Evolutionary conservation across 148 eudicot genomes (phyloP).

Genomic region (Amaranthus palmeri): DNA sequence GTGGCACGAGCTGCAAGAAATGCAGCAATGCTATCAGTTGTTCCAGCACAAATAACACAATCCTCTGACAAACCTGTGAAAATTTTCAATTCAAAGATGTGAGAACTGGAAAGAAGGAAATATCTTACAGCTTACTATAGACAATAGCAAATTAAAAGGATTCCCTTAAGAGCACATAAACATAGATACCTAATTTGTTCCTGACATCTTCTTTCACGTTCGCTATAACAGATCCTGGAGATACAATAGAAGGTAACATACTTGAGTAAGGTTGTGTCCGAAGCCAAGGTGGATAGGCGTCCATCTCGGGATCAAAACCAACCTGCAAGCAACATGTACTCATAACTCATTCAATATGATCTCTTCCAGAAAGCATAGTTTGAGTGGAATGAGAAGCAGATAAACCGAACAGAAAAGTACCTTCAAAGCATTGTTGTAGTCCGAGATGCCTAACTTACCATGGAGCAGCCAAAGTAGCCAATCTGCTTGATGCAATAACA

Average conservation of each 20-base stretch:
- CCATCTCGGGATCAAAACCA: slow-evolving; percentile 89
- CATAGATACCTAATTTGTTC: slow-evolving; percentile 46
- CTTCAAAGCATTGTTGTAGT: slow-evolving; percentile 96
- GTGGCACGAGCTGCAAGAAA: slow-evolving; percentile 93
- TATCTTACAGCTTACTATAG: neutral
- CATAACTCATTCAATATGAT: neutral
- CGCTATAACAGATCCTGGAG: slow-evolving; percentile 80
- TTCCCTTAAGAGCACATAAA: neutral
- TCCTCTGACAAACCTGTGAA: slow-evolving; percentile 71
- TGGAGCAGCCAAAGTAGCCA: slow-evolving; percentile 97
- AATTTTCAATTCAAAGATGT: slow-evolving; percentile 8
- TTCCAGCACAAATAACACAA: slow-evolving; percentile 83
- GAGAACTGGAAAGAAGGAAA: neutral
- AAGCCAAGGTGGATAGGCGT: slow-evolving; percentile 84
- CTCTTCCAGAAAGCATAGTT: neutral
- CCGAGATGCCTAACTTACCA: slow-evolving; percentile 89
- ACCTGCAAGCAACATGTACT: slow-evolving; percentile 38
- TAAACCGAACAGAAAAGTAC: slow-evolving; percentile 22
- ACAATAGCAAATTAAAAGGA: neutral
- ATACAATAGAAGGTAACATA: slow-evolving; percentile 58
- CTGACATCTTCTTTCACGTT: slow-evolving; percentile 55
- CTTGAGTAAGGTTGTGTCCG: slow-evolving; percentile 72
- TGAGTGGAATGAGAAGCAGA: neutral
- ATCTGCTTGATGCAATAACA: slow-evolving; percentile 88
- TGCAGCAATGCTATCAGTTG: slow-evolving; percentile 99